phyloP scores from a whole-genome alignment of 2,329 filamentous ascomycete species.

The Sarocladium strictum region DNA sequence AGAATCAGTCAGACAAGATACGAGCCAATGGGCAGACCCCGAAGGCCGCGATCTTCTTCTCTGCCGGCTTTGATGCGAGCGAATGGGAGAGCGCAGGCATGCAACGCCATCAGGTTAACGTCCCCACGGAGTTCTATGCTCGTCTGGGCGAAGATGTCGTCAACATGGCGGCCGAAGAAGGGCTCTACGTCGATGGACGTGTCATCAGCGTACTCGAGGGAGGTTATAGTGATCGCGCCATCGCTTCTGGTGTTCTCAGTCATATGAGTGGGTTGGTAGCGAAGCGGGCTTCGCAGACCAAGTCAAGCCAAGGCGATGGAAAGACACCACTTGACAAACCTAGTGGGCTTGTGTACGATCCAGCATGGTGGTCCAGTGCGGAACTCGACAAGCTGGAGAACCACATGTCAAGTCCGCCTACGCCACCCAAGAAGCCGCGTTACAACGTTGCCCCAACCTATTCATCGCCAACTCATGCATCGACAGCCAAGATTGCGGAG shows the following conservation, averaged over 20 bases:
- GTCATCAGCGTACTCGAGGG: slow-evolving; percentile 93
- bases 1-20: slow-evolving; percentile 62
- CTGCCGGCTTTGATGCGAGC: slow-evolving; percentile 93
- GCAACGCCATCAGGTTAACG: slow-evolving; percentile 93
- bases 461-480: slow-evolving; percentile 82
- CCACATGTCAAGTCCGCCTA: slow-evolving; percentile 43
- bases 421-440: slow-evolving; percentile 48
- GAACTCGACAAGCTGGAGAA: slow-evolving; percentile 66
- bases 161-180: slow-evolving; percentile 73
- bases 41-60: slow-evolving; percentile 87
- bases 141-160: slow-evolving; percentile 83
- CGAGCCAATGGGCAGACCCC: slow-evolving; percentile 54
- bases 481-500: slow-evolving; percentile 70
- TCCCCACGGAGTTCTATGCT: slow-evolving; percentile 95
- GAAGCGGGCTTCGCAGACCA: neutral
- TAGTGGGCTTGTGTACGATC: slow-evolving; percentile 67
- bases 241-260: slow-evolving; percentile 82
- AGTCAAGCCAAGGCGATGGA: neutral
- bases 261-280: slow-evolving; percentile 75
- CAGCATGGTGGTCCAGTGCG: slow-evolving; percentile 63
- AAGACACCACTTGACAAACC: slow-evolving; percentile 49
- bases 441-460: slow-evolving; percentile 62
- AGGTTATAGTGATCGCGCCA: slow-evolving; percentile 87
- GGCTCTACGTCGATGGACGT: slow-evolving; percentile 70
- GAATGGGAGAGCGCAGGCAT: slow-evolving; percentile 90